Base-by-base conservation (phyloP, 1,139 yeast species). In the Kodamaea sp. region DNA sequence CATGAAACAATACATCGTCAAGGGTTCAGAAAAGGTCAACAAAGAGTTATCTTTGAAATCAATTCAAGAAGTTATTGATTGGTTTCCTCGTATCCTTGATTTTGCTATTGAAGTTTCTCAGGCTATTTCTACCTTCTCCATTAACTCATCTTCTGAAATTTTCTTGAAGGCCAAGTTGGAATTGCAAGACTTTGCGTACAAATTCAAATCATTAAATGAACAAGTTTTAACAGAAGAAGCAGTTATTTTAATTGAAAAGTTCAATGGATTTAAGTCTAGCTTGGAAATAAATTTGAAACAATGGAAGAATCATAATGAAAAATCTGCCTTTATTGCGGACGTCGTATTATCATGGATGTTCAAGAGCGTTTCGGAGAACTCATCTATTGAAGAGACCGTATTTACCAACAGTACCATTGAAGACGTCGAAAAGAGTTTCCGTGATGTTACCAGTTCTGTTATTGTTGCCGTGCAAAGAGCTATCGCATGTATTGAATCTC, bases 391-490 rank as follows among this genome's bases (percentile, higher is more conserved):
- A 0, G 38, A 47, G 29, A 52, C 62, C 1, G 53, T 60, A 2
- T 60, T 68, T 2, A 53, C 65, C 1, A 38, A 61, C 12, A 37
- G 42, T 2, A 29, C 42, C 5, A 25, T 52, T 4, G 68, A 65
- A 32, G 68, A 61, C 7, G 53, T 79, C 34, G 88, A 83, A 48
- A 38, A 43, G 6, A 51, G 62, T 2, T 67, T 79, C 44, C 68
- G 84, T 43, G 69, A 70, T 11, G 55, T 85, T 6, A 70, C 81
- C n/a, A 76, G 77, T 25, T 72, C 84, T 3, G 72, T 87, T 25
- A 63, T 89, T 41, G 70, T 89, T 31, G 72, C 84, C 1, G 75
- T 84, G 47, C 97, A 89, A 61, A 75, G 77, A 44, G 56, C 63
- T 2, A 54, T 78, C 9, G 63, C 64, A 27, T 57, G 65, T 32